phyloP scores from a whole-genome alignment of 1,139 yeast species.

The Arxiozyma slooffiae region DNA sequence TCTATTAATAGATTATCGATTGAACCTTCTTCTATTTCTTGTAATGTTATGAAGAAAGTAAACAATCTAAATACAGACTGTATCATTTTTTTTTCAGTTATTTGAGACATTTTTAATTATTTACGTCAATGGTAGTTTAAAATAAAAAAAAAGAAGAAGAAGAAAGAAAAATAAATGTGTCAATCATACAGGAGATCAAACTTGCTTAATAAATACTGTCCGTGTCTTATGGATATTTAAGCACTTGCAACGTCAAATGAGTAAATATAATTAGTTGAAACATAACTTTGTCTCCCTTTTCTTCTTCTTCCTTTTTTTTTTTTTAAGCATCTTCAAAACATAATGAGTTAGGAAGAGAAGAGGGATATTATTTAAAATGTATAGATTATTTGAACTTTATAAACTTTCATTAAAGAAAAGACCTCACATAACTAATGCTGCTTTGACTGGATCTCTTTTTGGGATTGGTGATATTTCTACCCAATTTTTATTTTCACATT shows the following conservation, averaged over 20 bases:
- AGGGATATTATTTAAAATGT: not conserved
- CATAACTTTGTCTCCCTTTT: not conserved
- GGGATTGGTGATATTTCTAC: constrained; percentile 71
- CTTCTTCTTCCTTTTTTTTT: not conserved
- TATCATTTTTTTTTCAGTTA: too few species aligned
- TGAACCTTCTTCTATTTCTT: not conserved
- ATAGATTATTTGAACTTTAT: constrained; percentile 28
- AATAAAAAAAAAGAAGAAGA: not conserved
- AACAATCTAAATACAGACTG: too few species aligned
- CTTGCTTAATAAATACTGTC: too few species aligned
- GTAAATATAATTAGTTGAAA: too few species aligned
- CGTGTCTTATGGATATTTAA: not conserved
- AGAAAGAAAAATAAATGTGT: too few species aligned
- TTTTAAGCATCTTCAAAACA: not conserved
- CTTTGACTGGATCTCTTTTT: constrained; percentile 52
- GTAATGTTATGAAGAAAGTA: not conserved
- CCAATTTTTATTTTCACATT: constrained; percentile 44
- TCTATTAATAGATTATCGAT: too few species aligned
- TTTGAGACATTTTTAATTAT: too few species aligned
- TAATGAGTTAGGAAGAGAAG: not conserved
- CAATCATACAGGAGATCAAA: too few species aligned
- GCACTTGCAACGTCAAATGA: too few species aligned
- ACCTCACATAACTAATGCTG: constrained; percentile 48
- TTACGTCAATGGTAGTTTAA: not conserved
- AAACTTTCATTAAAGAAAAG: constrained; percentile 36